Conservation (phyloP, 78 protist species). For the Trichosphaerium sp. region DNA sequence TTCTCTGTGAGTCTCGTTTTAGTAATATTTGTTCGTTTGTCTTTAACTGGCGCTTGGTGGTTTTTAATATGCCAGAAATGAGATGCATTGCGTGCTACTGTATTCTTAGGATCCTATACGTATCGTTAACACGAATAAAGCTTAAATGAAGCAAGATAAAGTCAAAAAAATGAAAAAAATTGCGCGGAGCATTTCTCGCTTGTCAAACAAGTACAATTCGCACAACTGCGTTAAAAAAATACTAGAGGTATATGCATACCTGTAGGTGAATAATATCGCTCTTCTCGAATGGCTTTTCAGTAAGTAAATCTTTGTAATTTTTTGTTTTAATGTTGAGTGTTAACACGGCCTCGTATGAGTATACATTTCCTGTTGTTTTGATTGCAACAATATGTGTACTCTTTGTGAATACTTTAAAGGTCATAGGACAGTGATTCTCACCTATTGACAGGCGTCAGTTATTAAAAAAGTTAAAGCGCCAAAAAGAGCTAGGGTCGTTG, state of each 20-base stretch:
- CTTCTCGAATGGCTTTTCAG: slow-evolving; percentile 62
- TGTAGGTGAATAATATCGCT: slow-evolving; percentile 56
- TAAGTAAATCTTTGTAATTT: slow-evolving; percentile 57
- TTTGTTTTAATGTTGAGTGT: slow-evolving; percentile 57
- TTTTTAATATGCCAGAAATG: too few species aligned
- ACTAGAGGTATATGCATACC: background rate
- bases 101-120: too few species aligned
- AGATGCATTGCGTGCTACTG: too few species aligned
- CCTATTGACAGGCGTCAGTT: slow-evolving; percentile 6
- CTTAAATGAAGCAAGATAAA: too few species aligned
- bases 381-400: slow-evolving; percentile 67
- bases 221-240: too few species aligned
- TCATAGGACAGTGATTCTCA: slow-evolving; percentile 72
- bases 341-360: slow-evolving; percentile 63
- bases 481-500: background rate
- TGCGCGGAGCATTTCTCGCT: too few species aligned
- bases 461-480: background rate
- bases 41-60: too few species aligned
- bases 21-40: too few species aligned
- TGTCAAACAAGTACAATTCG: too few species aligned
- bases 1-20: too few species aligned
- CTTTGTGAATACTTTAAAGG: slow-evolving; percentile 73
- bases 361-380: slow-evolving; percentile 72
- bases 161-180: too few species aligned
- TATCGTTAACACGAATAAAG: too few species aligned